These are phyloP conservation scores for Lentinula edodes DNA, from an alignment of 768 basidiomycete genomes.

Conservation along the genomic window DNA sequence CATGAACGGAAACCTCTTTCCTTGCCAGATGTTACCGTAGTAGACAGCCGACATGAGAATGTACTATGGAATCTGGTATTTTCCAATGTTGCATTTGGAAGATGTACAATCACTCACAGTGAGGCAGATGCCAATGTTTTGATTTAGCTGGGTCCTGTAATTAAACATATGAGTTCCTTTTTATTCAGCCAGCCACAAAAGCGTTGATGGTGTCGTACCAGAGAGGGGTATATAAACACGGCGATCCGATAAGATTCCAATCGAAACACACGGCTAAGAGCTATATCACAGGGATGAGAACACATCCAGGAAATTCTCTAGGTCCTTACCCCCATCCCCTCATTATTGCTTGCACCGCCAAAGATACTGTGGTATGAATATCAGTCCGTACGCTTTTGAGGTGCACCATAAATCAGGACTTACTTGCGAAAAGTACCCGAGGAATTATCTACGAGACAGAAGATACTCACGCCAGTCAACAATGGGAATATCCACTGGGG, in stretches of 20 bases:
- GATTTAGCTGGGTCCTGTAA: constrained; percentile 14
- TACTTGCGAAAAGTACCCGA: constrained; percentile 23
- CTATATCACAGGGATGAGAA: constrained; percentile 9
- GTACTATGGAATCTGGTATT: constrained; percentile 2
- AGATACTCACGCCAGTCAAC: constrained; percentile 22
- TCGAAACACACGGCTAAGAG: constrained; percentile 22
- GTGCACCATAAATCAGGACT: background rate
- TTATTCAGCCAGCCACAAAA: no score
- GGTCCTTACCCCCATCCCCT: constrained; percentile 19
- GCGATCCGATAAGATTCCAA: constrained; percentile 21
- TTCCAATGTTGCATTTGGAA: background rate
- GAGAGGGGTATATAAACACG: constrained; percentile 1
- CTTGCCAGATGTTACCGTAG: constrained; percentile 18
- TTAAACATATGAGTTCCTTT: background rate
- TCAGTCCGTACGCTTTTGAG: background rate
- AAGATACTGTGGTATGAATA: constrained; percentile 17
- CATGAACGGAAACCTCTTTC: constrained; percentile 15
- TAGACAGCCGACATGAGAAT: constrained; percentile 16
- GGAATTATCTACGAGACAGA: constrained; percentile 23
- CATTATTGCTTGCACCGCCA: constrained; percentile 31
- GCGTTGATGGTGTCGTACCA: background rate
- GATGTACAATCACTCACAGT: constrained; percentile 2
- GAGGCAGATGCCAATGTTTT: constrained; percentile 15
- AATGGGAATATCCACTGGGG: constrained; percentile 31
- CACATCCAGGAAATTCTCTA: background rate